phyloP scores from a whole-genome alignment of 1,139 yeast species.

The Hyphopichia burtonii region DNA sequence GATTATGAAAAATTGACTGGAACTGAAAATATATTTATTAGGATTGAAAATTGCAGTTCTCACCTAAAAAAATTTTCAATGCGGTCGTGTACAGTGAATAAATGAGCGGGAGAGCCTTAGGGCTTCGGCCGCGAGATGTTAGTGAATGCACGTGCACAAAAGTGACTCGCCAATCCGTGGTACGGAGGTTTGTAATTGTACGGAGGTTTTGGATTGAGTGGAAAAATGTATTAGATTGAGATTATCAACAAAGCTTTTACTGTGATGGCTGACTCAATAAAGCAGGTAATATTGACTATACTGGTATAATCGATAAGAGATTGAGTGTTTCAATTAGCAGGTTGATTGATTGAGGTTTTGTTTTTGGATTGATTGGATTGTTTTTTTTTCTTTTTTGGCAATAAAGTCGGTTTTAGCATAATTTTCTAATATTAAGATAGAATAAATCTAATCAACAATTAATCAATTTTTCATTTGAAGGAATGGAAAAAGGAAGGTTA shows the following conservation, averaged over 20 bases:
- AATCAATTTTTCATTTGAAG: too few relatives aligned
- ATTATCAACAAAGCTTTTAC: not conserved
- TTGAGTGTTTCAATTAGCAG: not conserved
- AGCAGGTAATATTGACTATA: too few relatives aligned
- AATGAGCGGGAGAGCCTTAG: too few relatives aligned
- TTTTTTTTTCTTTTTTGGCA: not conserved
- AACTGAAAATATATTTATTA: not conserved
- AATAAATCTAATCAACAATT: too few relatives aligned
- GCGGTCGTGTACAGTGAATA: too few relatives aligned
- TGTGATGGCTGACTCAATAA: too few relatives aligned
- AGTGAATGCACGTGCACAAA: not conserved
- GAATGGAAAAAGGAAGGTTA: constrained; percentile 37
- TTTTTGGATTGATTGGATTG: constrained; percentile 6
- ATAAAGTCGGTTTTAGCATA: not conserved
- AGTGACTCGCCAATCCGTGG: not conserved
- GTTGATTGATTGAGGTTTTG: constrained; percentile 10
- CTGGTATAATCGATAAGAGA: too few relatives aligned
- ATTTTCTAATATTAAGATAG: too few relatives aligned
- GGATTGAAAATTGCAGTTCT: not conserved
- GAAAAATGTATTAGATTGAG: not conserved
- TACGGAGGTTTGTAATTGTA: not conserved
- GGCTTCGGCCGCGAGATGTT: too few relatives aligned
- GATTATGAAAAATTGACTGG: constrained; percentile 9
- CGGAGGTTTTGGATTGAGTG: not conserved
- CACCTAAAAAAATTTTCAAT: not conserved